Evolutionary conservation across 345 rosid species (phyloP), one percentile per base, ranked within the genome.

Genomic region (Syzygium aqueum): DNA sequence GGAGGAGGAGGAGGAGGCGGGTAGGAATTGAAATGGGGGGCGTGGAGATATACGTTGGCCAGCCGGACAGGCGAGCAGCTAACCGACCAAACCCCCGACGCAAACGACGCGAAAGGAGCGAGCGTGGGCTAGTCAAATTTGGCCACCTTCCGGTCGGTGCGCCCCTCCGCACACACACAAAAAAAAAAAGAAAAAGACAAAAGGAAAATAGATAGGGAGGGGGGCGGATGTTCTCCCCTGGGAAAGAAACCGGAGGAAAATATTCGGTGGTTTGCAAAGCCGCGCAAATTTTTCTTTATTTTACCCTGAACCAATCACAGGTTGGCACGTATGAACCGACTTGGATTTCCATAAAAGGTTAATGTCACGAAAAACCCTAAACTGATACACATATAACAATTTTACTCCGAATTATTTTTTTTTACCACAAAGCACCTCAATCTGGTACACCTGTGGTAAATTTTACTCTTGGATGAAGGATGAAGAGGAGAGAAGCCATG

Each of bases 111-210:
- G 30, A 52, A 52, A n/a, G n/a, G n/a, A 51, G 77, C 28, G 25
- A 46, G 59, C 57, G 88, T 33, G 40, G 87, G 87, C 85, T 37
- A 89, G 93, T 92, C 94, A 87, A 91, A 89, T 22, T 87, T 89
- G 91, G 88, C 87, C 46, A 53, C 86, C 85, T 65, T 19, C 49
- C 82, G 82, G 82, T 73, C 0, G 13, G 49, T 15, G 50, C 3
- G 33, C 57, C 23, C 10, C 84, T 14, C 7, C 65, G 0, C 65
- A n/a, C n/a, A n/a, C n/a, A n/a, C n/a, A n/a, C n/a, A 57, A 8
- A 8, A 2, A 25, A 10, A 3, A 56, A 15, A 13, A 12, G 3
- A 15, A 46, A 43, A 43, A 43, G 46, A 16, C 16, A 5, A 17
- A 53, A 59, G 87, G 53, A 27, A 56, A 15, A 61, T 84, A 65